Conservation (phyloP, 257 asterid species). For the Solanum paucissectum region DNA sequence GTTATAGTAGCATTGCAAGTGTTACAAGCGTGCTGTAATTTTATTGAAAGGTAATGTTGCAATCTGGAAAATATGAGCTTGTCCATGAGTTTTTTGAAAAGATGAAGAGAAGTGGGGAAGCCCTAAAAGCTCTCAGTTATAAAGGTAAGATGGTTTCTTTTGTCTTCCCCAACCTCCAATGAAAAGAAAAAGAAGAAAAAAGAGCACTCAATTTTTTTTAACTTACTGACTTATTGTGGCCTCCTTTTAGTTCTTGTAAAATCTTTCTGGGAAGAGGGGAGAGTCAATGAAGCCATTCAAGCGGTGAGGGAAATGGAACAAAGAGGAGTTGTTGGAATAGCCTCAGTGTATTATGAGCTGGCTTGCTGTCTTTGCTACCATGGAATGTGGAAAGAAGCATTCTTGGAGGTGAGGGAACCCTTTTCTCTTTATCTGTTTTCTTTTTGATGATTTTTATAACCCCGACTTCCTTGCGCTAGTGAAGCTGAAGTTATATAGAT, state of each 20-base stretch:
- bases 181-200: not conserved
- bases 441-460: not conserved
- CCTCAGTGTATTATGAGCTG: slow-evolving; percentile 84
- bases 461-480: not conserved
- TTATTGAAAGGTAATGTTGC: slow-evolving; percentile 78
- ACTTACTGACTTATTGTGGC: not conserved
- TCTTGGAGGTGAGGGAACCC: slow-evolving; percentile 50
- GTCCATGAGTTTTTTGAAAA: slow-evolving; percentile 62
- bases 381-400: slow-evolving; percentile 79
- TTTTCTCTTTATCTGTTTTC: not conserved
- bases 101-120: slow-evolving; percentile 81
- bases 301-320: slow-evolving; percentile 91
- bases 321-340: slow-evolving; percentile 69
- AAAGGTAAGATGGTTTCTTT: slow-evolving; percentile 41
- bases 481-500: not conserved
- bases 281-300: slow-evolving; percentile 64
- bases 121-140: slow-evolving; percentile 69
- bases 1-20: slow-evolving; percentile 3
- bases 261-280: slow-evolving; percentile 85
- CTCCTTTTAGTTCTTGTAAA: slow-evolving; percentile 64
- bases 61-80: slow-evolving; percentile 60
- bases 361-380: slow-evolving; percentile 95
- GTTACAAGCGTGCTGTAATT: slow-evolving; percentile 14
- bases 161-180: not conserved
- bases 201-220: not conserved